Conservation (phyloP, 805 yeast species). For the Barnettozyma populi region DNA sequence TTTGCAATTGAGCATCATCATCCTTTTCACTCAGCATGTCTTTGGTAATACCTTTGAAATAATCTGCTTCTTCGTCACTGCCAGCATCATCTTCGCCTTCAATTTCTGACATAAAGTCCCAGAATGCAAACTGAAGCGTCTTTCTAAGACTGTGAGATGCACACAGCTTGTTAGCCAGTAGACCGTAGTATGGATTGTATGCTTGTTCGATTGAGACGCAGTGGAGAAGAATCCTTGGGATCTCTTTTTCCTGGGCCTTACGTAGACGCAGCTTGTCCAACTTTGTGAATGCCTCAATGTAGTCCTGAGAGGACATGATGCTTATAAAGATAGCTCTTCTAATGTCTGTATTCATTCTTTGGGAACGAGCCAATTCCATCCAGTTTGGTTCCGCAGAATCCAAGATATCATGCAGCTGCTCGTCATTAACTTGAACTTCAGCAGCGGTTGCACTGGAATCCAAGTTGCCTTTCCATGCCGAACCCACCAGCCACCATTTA, state of each 20-base stretch:
- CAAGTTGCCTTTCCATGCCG: constrained; percentile 86
- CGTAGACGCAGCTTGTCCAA: constrained; percentile 76
- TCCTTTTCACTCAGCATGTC: constrained; percentile 32
- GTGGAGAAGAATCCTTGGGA: constrained; percentile 78
- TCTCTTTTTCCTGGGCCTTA: constrained; percentile 76
- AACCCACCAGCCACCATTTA: constrained; percentile 99
- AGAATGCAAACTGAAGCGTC: constrained; percentile 80
- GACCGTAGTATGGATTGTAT: constrained; percentile 86
- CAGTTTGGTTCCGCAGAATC: constrained; percentile 58
- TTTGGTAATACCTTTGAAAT: constrained; percentile 22
- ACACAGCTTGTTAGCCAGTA: constrained; percentile 72
- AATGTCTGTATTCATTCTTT: constrained; percentile 92
- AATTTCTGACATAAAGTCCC: constrained; percentile 77
- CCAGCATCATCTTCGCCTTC: constrained; percentile 45
- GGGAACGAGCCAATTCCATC: constrained; percentile 78
- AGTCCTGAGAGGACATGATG: constrained; percentile 93
- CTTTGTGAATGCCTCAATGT: constrained; percentile 77
- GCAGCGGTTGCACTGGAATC: constrained; percentile 6
- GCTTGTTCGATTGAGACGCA: constrained; percentile 79
- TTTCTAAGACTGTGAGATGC: constrained; percentile 70
- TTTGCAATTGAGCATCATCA: constrained; percentile 53
- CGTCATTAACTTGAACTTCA: constrained; percentile 21
- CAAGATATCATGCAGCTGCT: constrained; percentile 16
- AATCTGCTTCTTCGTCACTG: constrained; percentile 32
- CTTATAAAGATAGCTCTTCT: constrained; percentile 92